phyloP scores from a whole-genome alignment of 2,329 filamentous ascomycete genomes.

The Pyrenochaeta sp. region DNA sequence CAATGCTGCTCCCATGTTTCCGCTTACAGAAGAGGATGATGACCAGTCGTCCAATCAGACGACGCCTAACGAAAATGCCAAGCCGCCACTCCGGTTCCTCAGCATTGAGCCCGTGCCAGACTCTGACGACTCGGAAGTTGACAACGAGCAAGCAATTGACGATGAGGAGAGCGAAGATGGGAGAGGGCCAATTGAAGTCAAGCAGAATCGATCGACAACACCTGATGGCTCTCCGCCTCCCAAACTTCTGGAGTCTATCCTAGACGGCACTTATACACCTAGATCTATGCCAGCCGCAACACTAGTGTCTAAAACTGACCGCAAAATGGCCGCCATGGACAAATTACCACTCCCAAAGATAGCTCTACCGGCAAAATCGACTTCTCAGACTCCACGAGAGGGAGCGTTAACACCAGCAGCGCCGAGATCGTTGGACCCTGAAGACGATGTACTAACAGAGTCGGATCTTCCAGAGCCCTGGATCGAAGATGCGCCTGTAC shows the following conservation, averaged over 20 bases:
- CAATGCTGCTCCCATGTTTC: conserved; percentile 42
- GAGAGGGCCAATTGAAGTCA: conserved; percentile 18
- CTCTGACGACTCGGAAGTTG: conserved; percentile 26
- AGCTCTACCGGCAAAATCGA: conserved; percentile 28
- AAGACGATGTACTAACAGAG: conserved; percentile 47
- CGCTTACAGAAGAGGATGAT: conserved; percentile 47
- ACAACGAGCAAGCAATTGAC: conserved; percentile 20
- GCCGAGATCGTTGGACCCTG: conserved; percentile 37
- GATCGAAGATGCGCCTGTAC: conserved; percentile 36
- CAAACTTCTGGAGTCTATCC: conserved; percentile 20
- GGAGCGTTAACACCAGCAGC: conserved; percentile 35
- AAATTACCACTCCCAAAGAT: conserved; percentile 30
- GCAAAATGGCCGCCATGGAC: conserved; percentile 7
- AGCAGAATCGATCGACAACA: conserved; percentile 19
- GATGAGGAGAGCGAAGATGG: conserved; percentile 29
- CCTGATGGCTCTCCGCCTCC: conserved; percentile 31
- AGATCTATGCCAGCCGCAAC: conserved; percentile 1
- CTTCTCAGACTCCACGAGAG: conserved; percentile 38
- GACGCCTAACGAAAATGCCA: conserved; percentile 40
- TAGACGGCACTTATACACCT: conserved; percentile 16
- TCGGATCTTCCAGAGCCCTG: conserved; percentile 50
- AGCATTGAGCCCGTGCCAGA: conserved; percentile 20
- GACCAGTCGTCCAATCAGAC: conserved; percentile 46
- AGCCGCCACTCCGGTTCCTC: conserved; percentile 31
- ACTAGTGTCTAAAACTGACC: conserved; percentile 9